phyloP scores from a whole-genome alignment of 75 land plant species.

The Pinus tabuliformis region DNA sequence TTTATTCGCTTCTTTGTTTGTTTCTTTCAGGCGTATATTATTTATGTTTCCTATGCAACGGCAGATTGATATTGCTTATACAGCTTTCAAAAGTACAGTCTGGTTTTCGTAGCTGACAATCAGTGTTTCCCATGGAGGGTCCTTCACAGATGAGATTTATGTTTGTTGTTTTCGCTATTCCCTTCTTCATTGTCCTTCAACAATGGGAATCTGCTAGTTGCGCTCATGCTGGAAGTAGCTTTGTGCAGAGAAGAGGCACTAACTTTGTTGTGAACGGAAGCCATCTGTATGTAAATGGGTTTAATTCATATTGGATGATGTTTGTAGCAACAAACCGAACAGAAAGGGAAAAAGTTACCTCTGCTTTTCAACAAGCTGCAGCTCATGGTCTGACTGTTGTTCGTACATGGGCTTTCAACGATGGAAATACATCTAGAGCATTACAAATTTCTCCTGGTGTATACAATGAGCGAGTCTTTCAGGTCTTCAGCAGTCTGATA shows the following conservation, averaged over 20 bases:
- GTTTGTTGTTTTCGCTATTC: neutral
- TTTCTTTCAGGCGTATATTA: neutral
- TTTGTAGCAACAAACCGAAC: constrained; percentile 42
- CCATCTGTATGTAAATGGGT: constrained; percentile 69
- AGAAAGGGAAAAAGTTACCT: constrained; percentile 38
- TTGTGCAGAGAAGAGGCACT: constrained; percentile 32
- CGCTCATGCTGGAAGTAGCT: constrained; percentile 3
- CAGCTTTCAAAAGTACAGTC: too few relatives aligned
- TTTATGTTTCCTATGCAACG: too few relatives aligned
- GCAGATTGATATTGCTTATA: too few relatives aligned
- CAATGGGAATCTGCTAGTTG: neutral
- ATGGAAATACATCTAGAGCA: constrained; percentile 43
- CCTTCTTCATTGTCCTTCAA: too few relatives aligned
- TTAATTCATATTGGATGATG: constrained; percentile 92
- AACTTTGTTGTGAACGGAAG: constrained; percentile 52
- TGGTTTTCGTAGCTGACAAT: too few relatives aligned
- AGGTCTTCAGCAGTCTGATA: constrained; percentile 19
- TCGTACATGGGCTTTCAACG: constrained; percentile 89
- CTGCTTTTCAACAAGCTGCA: constrained; percentile 43
- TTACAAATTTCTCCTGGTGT: constrained; percentile 63
- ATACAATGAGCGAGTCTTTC: constrained; percentile 61
- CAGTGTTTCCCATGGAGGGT: neutral
- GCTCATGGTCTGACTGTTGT: constrained; percentile 47
- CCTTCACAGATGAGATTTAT: neutral
- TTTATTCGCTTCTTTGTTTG: constrained; percentile 1